Evolutionary conservation across 2,329 filamentous ascomycete species (phyloP).

Genomic region (Aspergillus vadensis): DNA sequence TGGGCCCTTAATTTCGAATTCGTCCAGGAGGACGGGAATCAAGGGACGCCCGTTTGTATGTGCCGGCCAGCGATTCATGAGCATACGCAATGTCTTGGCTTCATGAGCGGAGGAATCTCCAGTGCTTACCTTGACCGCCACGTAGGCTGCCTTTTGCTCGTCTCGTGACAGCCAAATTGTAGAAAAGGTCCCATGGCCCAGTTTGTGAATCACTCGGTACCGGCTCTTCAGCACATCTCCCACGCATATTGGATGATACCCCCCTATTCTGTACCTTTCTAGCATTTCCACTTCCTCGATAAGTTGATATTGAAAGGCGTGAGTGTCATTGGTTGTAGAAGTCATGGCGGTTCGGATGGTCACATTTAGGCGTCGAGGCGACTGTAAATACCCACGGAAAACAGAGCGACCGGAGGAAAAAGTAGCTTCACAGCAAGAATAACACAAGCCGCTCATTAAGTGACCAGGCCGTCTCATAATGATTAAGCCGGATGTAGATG

Average conservation of each 20-base stretch:
- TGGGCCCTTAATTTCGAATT: not conserved
- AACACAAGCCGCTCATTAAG: too few relatives aligned
- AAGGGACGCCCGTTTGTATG: not conserved
- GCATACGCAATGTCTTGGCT: not conserved
- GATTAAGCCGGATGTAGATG: too few relatives aligned
- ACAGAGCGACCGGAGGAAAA: too few relatives aligned
- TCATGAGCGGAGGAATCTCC: slow-evolving; percentile 15
- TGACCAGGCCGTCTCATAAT: too few relatives aligned
- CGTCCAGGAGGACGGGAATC: not conserved
- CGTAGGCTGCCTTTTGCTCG: slow-evolving; percentile 7
- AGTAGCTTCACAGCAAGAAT: too few relatives aligned
- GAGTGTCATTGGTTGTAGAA: not conserved
- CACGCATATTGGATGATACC: slow-evolving; percentile 46
- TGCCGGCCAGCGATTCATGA: not conserved
- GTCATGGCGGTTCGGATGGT: not conserved
- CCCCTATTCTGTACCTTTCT: slow-evolving; percentile 37
- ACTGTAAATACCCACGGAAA: too few relatives aligned
- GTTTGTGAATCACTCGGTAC: slow-evolving; percentile 48
- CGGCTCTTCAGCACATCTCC: slow-evolving; percentile 43
- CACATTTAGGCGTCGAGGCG: slow-evolving; percentile 13
- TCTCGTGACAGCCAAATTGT: slow-evolving; percentile 48
- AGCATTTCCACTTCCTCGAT: slow-evolving; percentile 19
- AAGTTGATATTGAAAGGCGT: not conserved
- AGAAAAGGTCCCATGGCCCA: slow-evolving; percentile 48
- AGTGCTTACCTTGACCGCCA: slow-evolving; percentile 6